A percentile compares a stretch with the other conserved stretches of the same genome.
These are phyloP conservation scores for Cryptococcus maquisensis DNA, from an alignment of 1,284 basidiomycete species.

Conservation along the genomic window DNA sequence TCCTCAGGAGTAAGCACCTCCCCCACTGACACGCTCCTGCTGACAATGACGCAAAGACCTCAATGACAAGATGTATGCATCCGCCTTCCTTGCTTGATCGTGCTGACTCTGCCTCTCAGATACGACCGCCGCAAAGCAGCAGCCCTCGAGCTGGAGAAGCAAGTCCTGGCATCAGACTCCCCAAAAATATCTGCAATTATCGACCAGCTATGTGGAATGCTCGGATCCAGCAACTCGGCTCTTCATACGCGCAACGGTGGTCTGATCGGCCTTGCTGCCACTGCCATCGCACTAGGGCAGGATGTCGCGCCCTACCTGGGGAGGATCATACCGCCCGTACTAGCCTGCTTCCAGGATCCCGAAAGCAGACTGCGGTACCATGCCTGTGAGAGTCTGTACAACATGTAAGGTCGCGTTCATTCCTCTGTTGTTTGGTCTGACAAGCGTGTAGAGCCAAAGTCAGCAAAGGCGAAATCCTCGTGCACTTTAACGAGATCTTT, in stretches of 20 bases:
- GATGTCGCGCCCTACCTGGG: conserved; percentile 92
- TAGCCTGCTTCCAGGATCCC: conserved; percentile 90
- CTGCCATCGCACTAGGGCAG: conserved; percentile 89
- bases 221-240: conserved; percentile 71
- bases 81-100: conserved; percentile 45
- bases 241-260: conserved; percentile 91
- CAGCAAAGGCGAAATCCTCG: conserved; percentile 91
- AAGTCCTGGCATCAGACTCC: conserved; percentile 79
- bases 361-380: conserved; percentile 81
- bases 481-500: conserved; percentile 98
- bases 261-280: conserved; percentile 91
- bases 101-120: conserved; percentile 53
- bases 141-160: conserved; percentile 92
- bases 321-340: conserved; percentile 81
- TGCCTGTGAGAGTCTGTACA: conserved; percentile 96
- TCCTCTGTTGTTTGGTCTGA: neutral
- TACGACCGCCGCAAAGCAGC: conserved; percentile 93
- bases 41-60: conserved; percentile 32
- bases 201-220: conserved; percentile 91
- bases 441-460: conserved; percentile 66
- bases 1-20: too few species aligned
- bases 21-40: too few species aligned
- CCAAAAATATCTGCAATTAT: conserved; percentile 81
- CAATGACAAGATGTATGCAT: conserved; percentile 48
- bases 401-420: conserved; percentile 57